phyloP scores from a whole-genome alignment of 2,329 filamentous ascomycete species.

The Fusarium beomiforme region DNA sequence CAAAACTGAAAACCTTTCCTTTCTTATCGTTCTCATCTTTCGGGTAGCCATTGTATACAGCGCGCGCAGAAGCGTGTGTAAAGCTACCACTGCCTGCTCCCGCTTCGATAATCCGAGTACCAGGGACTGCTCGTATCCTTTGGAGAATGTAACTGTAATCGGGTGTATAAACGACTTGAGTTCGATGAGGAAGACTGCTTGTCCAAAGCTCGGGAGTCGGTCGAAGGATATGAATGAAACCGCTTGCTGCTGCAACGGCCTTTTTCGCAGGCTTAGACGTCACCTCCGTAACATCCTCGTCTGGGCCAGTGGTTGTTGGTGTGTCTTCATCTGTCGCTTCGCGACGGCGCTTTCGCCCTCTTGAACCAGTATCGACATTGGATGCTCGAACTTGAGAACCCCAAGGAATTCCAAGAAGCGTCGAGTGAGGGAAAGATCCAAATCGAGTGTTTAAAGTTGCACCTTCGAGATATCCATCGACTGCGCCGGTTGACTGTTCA shows the following conservation, averaged over 20 bases:
- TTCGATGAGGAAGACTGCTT: slow-evolving; percentile 79
- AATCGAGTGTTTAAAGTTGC: slow-evolving; percentile 91
- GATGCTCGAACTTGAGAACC: slow-evolving; percentile 92
- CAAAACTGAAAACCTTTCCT: slow-evolving; percentile 83
- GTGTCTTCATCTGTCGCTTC: slow-evolving; percentile 58
- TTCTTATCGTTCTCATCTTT: slow-evolving; percentile 53
- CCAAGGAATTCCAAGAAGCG: slow-evolving; percentile 82
- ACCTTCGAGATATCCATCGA: slow-evolving; percentile 79
- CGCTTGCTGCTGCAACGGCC: slow-evolving; percentile 66
- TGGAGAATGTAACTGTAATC: slow-evolving; percentile 89
- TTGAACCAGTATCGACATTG: slow-evolving; percentile 89
- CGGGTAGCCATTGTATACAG: slow-evolving; percentile 79
- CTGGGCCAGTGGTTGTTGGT: slow-evolving; percentile 47
- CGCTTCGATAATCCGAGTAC: slow-evolving; percentile 79
- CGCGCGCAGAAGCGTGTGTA: slow-evolving; percentile 79
- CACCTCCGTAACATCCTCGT: slow-evolving; percentile 47
- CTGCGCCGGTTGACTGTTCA: slow-evolving; percentile 66
- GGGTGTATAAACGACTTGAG: slow-evolving; percentile 87
- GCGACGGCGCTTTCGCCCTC: slow-evolving; percentile 75
- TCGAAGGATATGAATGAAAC: slow-evolving; percentile 81
- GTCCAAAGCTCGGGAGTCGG: slow-evolving; percentile 89
- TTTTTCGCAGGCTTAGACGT: slow-evolving; percentile 55
- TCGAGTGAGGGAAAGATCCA: slow-evolving; percentile 87
- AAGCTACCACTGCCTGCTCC: slow-evolving; percentile 86
- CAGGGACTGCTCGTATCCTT: slow-evolving; percentile 77